Conservation (phyloP, 805 yeast species). For the Cyberlindnera mississippiensis region DNA sequence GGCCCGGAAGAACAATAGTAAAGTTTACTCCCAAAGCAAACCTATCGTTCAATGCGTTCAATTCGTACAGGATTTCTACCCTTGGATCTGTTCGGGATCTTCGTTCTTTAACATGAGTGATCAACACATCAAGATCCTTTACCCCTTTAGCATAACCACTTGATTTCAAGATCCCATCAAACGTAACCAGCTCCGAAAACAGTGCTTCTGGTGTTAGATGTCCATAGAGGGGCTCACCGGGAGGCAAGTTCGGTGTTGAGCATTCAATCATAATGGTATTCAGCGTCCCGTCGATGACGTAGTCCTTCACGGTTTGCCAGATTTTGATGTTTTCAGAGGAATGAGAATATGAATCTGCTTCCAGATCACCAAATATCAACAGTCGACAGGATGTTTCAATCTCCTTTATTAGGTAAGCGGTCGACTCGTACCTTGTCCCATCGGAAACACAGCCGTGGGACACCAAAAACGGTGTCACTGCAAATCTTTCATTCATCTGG, state of each 20-base stretch:
- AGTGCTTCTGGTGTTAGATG: slow-evolving; percentile 71
- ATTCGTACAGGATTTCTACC: slow-evolving; percentile 43
- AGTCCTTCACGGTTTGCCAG: slow-evolving; percentile 55
- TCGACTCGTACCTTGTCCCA: slow-evolving; percentile 33
- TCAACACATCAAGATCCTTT: slow-evolving; percentile 23
- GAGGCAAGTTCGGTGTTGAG: slow-evolving; percentile 48
- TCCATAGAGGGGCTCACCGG: slow-evolving; percentile 59
- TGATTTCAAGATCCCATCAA: slow-evolving; percentile 1
- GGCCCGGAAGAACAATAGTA: slow-evolving; percentile 54
- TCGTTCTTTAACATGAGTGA: slow-evolving; percentile 47
- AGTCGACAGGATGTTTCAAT: slow-evolving; percentile 33
- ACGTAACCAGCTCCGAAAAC: slow-evolving; percentile 46
- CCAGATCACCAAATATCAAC: slow-evolving; percentile 81
- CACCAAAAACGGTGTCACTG: slow-evolving; percentile 35
- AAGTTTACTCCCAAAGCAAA: slow-evolving; percentile 42
- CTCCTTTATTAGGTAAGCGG: slow-evolving; percentile 57
- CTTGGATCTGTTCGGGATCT: slow-evolving; percentile 49
- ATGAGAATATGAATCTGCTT: slow-evolving; percentile 52
- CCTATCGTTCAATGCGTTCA: slow-evolving; percentile 41
- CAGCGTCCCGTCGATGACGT: slow-evolving; percentile 39
- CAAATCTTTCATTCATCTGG: slow-evolving; percentile 11
- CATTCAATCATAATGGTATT: slow-evolving; percentile 73
- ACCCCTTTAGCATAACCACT: slow-evolving; percentile 9
- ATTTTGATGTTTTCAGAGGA: slow-evolving; percentile 36
- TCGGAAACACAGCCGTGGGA: slow-evolving; percentile 37